A percentile compares a stretch with the other conserved stretches of the same genome.
Conservation (phyloP, 352 stramenopile species). For the Globisporangium camurandrum region DNA sequence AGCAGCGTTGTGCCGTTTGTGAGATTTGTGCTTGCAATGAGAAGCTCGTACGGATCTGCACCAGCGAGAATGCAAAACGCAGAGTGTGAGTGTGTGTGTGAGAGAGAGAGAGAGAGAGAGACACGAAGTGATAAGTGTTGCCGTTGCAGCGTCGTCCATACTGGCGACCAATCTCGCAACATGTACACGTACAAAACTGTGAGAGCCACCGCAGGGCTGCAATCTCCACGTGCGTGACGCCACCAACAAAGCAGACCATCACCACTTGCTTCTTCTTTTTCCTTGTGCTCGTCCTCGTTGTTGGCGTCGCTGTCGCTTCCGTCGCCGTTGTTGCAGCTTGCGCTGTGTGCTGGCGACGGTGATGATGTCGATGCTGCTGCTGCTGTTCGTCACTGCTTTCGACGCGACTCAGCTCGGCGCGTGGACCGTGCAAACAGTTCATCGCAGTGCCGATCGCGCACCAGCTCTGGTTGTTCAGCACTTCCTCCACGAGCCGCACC, state of each 20-base stretch:
- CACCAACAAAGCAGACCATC: slow-evolving; percentile 61
- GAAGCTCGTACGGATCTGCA: slow-evolving; percentile 55
- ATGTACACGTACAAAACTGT: slow-evolving; percentile 43
- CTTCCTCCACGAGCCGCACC: slow-evolving; percentile 56
- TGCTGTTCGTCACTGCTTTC: slow-evolving; percentile 1
- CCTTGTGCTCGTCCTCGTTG: slow-evolving; percentile 12
- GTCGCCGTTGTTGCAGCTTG: not conserved
- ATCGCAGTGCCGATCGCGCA: slow-evolving; percentile 38
- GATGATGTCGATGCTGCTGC: not conserved
- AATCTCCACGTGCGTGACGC: slow-evolving; percentile 65
- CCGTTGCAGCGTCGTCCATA: too few relatives aligned
- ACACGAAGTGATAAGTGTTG: too few relatives aligned
- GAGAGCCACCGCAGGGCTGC: slow-evolving; percentile 65
- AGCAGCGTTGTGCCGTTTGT: slow-evolving; percentile 48
- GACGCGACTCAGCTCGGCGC: slow-evolving; percentile 37
- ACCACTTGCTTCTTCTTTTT: slow-evolving; percentile 40
- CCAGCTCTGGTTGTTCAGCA: slow-evolving; percentile 46
- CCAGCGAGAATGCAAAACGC: too few relatives aligned
- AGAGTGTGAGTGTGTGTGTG: too few relatives aligned
- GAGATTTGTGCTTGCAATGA: slow-evolving; percentile 52
- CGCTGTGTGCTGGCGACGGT: not conserved
- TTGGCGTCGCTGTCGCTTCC: not conserved
- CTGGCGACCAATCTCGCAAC: too few relatives aligned
- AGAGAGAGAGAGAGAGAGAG: too few relatives aligned
- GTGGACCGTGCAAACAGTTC: slow-evolving; percentile 37